Evolutionary conservation across 2,329 filamentous ascomycete genomes (phyloP).

Genomic region (Ophiocordyceps unilateralis): DNA sequence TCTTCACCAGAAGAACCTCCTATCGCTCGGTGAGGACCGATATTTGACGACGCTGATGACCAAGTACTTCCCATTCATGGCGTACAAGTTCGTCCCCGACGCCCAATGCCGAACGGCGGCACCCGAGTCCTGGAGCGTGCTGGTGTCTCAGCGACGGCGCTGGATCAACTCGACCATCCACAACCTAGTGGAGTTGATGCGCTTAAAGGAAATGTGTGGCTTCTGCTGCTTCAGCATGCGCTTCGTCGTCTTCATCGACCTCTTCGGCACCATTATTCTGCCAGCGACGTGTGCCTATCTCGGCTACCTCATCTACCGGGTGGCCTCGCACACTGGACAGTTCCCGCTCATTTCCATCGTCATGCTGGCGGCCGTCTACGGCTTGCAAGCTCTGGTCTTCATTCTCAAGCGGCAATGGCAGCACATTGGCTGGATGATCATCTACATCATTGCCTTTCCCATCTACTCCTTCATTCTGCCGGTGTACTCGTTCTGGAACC

Average conservation of each 20-base stretch:
- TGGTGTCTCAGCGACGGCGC: constrained; percentile 93
- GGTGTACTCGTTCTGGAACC: constrained; percentile 94
- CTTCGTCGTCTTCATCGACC: constrained; percentile 88
- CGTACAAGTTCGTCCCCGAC: constrained; percentile 90
- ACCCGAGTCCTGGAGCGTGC: constrained; percentile 83
- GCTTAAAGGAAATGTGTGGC: constrained; percentile 83
- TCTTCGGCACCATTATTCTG: constrained; percentile 81
- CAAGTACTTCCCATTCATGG: constrained; percentile 84
- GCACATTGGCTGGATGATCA: constrained; percentile 98
- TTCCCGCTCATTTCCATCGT: constrained; percentile 64
- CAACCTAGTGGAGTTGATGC: constrained; percentile 90
- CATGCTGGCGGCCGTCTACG: constrained; percentile 86
- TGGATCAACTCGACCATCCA: constrained; percentile 99
- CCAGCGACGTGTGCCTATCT: constrained; percentile 90
- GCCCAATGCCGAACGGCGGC: constrained; percentile 96
- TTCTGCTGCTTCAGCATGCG: constrained; percentile 99
- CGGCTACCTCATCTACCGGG: constrained; percentile 82
- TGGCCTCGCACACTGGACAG: constrained; percentile 51
- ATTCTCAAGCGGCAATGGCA: constrained; percentile 95
- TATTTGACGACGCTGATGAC: constrained; percentile 88
- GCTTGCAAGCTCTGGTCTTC: constrained; percentile 93
- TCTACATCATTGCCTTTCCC: constrained; percentile 82
- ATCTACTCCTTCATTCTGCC: constrained; percentile 84
- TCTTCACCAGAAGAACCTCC: constrained; percentile 94
- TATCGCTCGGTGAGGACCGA: constrained; percentile 93